phyloP scores from a whole-genome alignment of 768 basidiomycete genomes.

The Lactifluus subvellereus region DNA sequence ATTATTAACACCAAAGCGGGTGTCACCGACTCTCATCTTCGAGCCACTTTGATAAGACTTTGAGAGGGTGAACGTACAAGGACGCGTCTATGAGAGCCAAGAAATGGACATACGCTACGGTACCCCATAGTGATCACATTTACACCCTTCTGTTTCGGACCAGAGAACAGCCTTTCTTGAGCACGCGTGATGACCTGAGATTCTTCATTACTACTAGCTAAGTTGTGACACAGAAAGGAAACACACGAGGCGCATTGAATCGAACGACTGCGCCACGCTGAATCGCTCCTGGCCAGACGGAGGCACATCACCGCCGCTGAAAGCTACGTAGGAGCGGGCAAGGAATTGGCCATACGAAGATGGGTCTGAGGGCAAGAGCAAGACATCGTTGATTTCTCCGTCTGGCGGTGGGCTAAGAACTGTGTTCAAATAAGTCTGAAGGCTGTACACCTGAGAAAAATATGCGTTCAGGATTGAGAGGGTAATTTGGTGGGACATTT shows the following conservation, averaged over 20 bases:
- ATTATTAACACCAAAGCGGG: constrained; percentile 46
- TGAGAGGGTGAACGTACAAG: not conserved
- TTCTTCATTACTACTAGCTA: constrained; percentile 26
- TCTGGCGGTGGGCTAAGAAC: not conserved
- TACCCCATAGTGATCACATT: constrained; percentile 69
- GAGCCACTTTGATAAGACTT: constrained; percentile 22
- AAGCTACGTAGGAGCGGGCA: constrained; percentile 9
- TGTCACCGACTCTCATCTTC: constrained; percentile 33
- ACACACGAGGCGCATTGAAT: constrained; percentile 15
- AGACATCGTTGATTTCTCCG: not conserved
- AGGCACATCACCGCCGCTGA: constrained; percentile 1
- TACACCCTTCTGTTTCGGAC: constrained; percentile 33
- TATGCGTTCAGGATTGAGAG: constrained; percentile 20
- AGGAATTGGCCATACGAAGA: constrained; percentile 7
- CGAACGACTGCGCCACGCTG: constrained; percentile 13
- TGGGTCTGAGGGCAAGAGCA: constrained; percentile 11
- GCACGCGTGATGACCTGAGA: constrained; percentile 55
- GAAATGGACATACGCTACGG: constrained; percentile 39
- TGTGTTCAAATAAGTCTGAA: constrained; percentile 10
- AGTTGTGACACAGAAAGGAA: not conserved
- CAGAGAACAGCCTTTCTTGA: constrained; percentile 48
- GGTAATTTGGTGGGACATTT: constrained; percentile 19
- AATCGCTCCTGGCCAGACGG: not conserved
- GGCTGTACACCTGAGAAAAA: constrained; percentile 9
- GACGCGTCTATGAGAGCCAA: not conserved